Percentiles rank a stretch among this genome's conserved stretches.
Conservation (phyloP, 1,139 yeast genomes). For the Candida sojae region DNA sequence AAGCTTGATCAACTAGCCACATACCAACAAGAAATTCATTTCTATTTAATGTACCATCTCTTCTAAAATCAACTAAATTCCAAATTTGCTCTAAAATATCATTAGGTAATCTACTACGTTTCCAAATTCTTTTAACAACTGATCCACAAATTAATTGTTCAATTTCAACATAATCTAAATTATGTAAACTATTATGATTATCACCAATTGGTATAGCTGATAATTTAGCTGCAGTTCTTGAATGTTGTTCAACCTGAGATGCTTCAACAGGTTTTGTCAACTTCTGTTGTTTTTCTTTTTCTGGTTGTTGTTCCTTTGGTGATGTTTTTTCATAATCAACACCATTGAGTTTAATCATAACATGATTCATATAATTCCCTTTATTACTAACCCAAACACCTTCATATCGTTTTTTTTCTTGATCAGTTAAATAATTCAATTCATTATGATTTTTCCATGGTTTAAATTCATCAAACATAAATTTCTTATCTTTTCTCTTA, state of each 20-base stretch:
- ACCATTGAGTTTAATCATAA: constrained; percentile 36
- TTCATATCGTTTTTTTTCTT: constrained; percentile 84
- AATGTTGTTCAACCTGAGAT: constrained; percentile 21
- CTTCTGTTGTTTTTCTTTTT: constrained; percentile 12
- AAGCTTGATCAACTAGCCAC: constrained; percentile 95
- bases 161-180: constrained; percentile 29
- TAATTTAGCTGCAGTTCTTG: constrained; percentile 32
- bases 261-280: too few species aligned
- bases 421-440: constrained; percentile 59
- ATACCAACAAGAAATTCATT: constrained; percentile 88
- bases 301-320: constrained; percentile 19
- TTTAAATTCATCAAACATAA: constrained; percentile 78
- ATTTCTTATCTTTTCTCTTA: constrained; percentile 40
- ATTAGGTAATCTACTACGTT: constrained; percentile 67
- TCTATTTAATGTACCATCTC: constrained; percentile 76
- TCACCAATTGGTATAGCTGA: constrained; percentile 24
- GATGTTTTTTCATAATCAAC: constrained; percentile 17
- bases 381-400: constrained; percentile 91
- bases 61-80: constrained; percentile 74
- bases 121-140: constrained; percentile 80
- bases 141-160: constrained; percentile 57
- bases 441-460: constrained; percentile 93
- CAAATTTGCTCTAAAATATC: constrained; percentile 70
- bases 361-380: constrained; percentile 58
- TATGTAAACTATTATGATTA: constrained; percentile 32